These are phyloP conservation scores for Solanum clarkiae DNA, from an alignment of 257 asterid species.

Conservation along the genomic window DNA sequence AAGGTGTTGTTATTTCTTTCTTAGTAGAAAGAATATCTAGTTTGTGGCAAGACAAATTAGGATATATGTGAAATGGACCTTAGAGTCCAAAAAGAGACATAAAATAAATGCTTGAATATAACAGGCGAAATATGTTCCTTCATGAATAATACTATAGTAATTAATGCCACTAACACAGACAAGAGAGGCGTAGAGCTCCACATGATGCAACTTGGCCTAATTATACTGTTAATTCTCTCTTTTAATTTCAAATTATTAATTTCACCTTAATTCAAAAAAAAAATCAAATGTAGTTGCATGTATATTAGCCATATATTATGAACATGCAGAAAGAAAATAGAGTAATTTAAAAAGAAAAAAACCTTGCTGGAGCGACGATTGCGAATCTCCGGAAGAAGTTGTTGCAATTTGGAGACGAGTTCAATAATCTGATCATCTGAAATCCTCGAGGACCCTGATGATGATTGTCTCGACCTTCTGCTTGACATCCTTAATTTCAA, in stretches of 20 bases:
- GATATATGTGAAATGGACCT: not conserved
- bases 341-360: not conserved
- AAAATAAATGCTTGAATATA: not conserved
- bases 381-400: conserved; percentile 33
- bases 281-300: not conserved
- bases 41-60: not conserved
- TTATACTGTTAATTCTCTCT: not conserved
- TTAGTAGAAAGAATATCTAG: not conserved
- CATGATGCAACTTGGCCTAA: not conserved
- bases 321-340: not conserved
- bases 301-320: not conserved
- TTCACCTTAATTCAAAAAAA: not conserved
- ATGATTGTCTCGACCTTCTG: conserved; percentile 27
- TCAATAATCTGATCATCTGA: conserved; percentile 32
- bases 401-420: conserved; percentile 34
- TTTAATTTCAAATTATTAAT: not conserved
- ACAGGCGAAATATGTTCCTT: not conserved
- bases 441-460: conserved; percentile 22
- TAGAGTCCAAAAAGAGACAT: not conserved
- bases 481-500: conserved; percentile 13
- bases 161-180: not conserved
- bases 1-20: not conserved
- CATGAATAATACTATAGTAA: not conserved
- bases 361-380: conserved; percentile 29
- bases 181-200: not conserved